Evolutionary conservation across 2,329 filamentous ascomycete genomes (phyloP).

Genomic region (Aspergillus transmontanensis): DNA sequence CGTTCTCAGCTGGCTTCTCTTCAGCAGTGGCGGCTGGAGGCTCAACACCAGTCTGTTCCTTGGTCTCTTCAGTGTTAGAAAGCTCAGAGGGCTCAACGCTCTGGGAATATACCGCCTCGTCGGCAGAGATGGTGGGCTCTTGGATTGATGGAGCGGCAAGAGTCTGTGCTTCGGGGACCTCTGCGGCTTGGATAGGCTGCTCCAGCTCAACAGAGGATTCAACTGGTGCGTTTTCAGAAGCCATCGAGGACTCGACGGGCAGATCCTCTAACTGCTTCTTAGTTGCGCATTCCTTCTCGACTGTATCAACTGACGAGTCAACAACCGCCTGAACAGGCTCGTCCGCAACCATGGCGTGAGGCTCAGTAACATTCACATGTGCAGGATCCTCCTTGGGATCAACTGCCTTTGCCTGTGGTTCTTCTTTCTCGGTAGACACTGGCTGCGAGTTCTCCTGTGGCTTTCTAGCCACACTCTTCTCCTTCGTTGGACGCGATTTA

Average conservation of each 20-base stretch:
- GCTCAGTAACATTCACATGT: constrained; percentile 8
- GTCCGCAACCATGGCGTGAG: neutral
- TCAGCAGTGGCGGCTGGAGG: constrained; percentile 4
- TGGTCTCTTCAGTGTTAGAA: neutral
- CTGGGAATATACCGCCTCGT: neutral
- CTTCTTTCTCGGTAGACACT: constrained; percentile 1
- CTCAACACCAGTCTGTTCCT: constrained; percentile 5
- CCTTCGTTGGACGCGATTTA: constrained; percentile 22
- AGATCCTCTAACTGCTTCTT: constrained; percentile 1
- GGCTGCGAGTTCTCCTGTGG: constrained; percentile 10
- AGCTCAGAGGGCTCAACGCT: neutral
- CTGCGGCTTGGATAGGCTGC: constrained; percentile 1
- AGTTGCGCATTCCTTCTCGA: constrained; percentile 2
- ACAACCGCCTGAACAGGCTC: constrained; percentile 10
- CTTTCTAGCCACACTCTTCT: constrained; percentile 18
- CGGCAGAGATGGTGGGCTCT: neutral
- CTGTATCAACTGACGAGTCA: neutral
- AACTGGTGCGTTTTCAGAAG: neutral
- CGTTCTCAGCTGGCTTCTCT: constrained; percentile 13
- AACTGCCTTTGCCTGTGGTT: constrained; percentile 4
- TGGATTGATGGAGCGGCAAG: neutral
- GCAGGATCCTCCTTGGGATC: constrained; percentile 2
- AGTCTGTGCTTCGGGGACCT: constrained; percentile 8
- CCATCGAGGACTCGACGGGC: neutral
- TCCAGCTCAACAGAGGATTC: neutral